Evolutionary conservation across 768 basidiomycete genomes (phyloP).

Genomic region (Xerocomellus dryophilus): DNA sequence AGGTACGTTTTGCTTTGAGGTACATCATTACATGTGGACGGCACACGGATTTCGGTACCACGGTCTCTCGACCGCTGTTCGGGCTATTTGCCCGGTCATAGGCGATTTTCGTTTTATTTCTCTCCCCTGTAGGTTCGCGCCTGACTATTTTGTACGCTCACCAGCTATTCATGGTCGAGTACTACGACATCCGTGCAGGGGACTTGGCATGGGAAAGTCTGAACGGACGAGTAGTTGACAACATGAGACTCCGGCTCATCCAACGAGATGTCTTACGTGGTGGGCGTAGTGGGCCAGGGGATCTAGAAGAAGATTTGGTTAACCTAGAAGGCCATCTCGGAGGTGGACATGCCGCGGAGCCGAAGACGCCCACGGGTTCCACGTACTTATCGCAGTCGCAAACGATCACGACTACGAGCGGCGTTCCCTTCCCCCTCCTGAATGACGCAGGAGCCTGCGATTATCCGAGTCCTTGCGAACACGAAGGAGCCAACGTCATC

Average conservation of each 20-base stretch:
- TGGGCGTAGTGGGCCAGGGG: constrained; percentile 18
- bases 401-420: constrained; percentile 22
- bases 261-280: constrained; percentile 32
- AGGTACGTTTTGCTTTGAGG: constrained; percentile 24
- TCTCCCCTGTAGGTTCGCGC: neutral
- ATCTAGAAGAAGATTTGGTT: constrained; percentile 28
- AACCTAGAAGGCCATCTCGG: constrained; percentile 30
- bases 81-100: constrained; percentile 3
- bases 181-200: constrained; percentile 62
- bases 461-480: constrained; percentile 20
- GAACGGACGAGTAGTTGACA: constrained; percentile 47
- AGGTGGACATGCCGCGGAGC: constrained; percentile 34
- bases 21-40: neutral
- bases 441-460: constrained; percentile 21
- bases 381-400: constrained; percentile 35
- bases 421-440: constrained; percentile 25
- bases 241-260: constrained; percentile 47
- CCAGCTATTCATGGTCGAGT: constrained; percentile 59
- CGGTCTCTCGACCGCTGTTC: constrained; percentile 4
- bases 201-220: constrained; percentile 49
- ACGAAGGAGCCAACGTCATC: constrained; percentile 16
- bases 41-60: neutral
- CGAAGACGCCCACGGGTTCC: constrained; percentile 36
- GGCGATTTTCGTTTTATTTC: neutral
- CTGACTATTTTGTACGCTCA: constrained; percentile 17